These are phyloP conservation scores for Ganoderma lucidum DNA, from an alignment of 1,284 basidiomycete species.

Conservation along the genomic window DNA sequence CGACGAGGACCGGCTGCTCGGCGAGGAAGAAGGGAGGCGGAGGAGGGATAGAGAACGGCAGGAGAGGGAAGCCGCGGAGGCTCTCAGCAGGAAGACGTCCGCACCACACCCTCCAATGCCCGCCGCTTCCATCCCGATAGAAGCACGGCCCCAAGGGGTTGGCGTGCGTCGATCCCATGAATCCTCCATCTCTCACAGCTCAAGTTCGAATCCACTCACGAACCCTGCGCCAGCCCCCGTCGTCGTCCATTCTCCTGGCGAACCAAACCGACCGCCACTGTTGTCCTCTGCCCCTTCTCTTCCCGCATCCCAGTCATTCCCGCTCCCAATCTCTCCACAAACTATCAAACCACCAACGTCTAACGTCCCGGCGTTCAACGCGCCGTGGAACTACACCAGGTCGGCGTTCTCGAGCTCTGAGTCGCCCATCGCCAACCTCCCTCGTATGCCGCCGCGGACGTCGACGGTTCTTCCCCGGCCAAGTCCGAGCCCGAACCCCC, in stretches of 20 bases:
- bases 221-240: constrained; percentile 10
- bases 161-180: constrained; percentile 30
- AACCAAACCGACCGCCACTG: constrained; percentile 10
- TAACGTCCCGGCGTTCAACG: constrained; percentile 27
- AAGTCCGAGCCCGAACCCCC: constrained; percentile 34
- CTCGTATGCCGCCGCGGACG: constrained; percentile 48
- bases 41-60: constrained; percentile 41
- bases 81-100: constrained; percentile 29
- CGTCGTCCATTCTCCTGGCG: constrained; percentile 5
- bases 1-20: constrained; percentile 70
- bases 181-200: constrained; percentile 29
- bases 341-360: constrained; percentile 24
- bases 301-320: constrained; percentile 23
- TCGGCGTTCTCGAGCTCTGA: constrained; percentile 54
- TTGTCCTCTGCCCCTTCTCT: constrained; percentile 13
- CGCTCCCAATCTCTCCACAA: constrained; percentile 30
- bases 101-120: constrained; percentile 39
- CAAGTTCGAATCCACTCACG: constrained; percentile 22
- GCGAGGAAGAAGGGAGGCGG: constrained; percentile 54
- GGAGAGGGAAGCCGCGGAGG: constrained; percentile 31
- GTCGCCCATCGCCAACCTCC: constrained; percentile 41
- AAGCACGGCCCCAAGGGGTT: constrained; percentile 31
- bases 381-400: constrained; percentile 63
- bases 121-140: constrained; percentile 36
- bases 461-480: constrained; percentile 47